Evolutionary conservation across 169 alveolate species (phyloP).

Genomic region (Plasmodium sp.): DNA sequence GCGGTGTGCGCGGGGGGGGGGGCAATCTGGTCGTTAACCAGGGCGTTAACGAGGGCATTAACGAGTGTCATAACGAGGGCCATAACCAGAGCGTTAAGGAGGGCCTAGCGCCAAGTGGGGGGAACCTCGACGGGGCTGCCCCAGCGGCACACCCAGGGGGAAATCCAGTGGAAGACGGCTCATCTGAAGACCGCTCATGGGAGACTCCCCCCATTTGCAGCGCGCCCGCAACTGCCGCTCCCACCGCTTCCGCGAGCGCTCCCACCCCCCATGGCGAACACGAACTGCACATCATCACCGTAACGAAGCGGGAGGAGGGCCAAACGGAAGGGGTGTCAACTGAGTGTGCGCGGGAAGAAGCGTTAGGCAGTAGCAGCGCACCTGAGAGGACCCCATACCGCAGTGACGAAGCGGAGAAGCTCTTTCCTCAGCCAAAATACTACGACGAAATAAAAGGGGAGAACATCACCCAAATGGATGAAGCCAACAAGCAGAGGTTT

Average conservation of each 20-base stretch:
- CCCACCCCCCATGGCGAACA: neutral
- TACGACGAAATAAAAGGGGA: conserved; percentile 9
- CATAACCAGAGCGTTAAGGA: neutral
- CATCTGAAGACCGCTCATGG: neutral
- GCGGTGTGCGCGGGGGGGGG: neutral
- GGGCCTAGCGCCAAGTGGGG: neutral
- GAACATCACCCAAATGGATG: conserved; percentile 14
- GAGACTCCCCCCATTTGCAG: neutral
- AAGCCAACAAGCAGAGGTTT: conserved; percentile 20
- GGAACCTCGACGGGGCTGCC: neutral
- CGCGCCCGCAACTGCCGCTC: neutral
- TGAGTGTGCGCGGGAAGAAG: neutral
- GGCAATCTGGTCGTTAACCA: neutral
- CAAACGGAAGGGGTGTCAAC: neutral
- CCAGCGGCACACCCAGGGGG: neutral
- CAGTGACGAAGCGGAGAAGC: neutral
- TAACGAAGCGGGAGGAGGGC: neutral
- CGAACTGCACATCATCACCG: neutral
- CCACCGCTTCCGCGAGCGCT: too few species aligned
- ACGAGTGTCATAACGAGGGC: neutral
- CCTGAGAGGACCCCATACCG: neutral
- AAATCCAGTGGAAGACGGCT: too few species aligned
- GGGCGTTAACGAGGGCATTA: neutral
- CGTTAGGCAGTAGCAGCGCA: neutral
- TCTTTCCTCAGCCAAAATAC: neutral